Evolutionary conservation across 2,329 filamentous ascomycete genomes (phyloP), one percentile per base, ranked within the genome.

Genomic region (Leptodontidium sp.): DNA sequence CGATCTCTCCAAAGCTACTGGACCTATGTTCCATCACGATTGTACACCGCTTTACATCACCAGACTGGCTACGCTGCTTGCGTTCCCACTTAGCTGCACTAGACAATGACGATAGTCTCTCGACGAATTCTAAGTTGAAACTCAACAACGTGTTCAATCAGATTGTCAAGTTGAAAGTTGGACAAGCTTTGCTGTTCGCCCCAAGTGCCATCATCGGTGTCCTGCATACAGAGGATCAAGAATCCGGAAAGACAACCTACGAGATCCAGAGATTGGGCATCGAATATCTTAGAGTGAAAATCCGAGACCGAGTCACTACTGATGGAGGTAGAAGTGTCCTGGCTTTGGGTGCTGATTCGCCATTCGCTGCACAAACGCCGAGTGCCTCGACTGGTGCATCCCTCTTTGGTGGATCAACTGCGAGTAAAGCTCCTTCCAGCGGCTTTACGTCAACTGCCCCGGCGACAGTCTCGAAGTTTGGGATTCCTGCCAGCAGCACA

Each of bases 1-100:
- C 90, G 0, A 84, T 94, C 4, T 90, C 89, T 0, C 87, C 88
- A 0, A 84, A 85, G 17, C 83, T 96, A 0, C 83, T 95, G 0
- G 91, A 93, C 64, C 81, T 95, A 0, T 93, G 90, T 77, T 89
- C 87, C 0, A 81, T 92, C n/a, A 91, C 88, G 0, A 83, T 94
- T 17, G 88, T 94, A 0, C 91, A 94, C 75, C 85, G 90, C 0
- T 94, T 94, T 77, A 88, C 84, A 0, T 90, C 86, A 0, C 90
- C 90, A 0, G 84, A 84, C 1, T 93, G 90, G 91, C 59, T 77
- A 15, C 32, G 55, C 11, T 59, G 64, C 47, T 73, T 84, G 3
- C 76, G 75, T 64, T 68, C 69, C 2, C 82, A 88, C 75, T 78
- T 91, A 0, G 86, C 84, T 4, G 86, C 80, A 2, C 75, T 82